These are phyloP conservation scores for Microstroma glucosiphilum DNA, from an alignment of 1,284 basidiomycete genomes.

Conservation along the genomic window DNA sequence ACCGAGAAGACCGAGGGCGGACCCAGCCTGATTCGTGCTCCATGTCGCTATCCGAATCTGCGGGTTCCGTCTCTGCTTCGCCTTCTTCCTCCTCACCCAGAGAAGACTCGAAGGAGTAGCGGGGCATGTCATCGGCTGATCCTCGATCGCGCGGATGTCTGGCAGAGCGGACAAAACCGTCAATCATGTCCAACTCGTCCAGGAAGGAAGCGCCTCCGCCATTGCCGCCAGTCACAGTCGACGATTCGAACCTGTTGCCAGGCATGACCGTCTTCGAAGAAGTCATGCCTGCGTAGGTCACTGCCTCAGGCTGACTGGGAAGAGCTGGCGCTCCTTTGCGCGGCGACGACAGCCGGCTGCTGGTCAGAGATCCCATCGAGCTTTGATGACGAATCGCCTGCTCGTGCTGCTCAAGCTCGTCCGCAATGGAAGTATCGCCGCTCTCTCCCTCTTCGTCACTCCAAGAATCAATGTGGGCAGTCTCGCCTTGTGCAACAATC, in stretches of 20 bases:
- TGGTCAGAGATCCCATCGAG: neutral
- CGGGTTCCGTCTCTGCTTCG: constrained; percentile 1
- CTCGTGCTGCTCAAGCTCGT: neutral
- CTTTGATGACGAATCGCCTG: too few relatives aligned
- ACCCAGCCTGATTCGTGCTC: constrained; percentile 5
- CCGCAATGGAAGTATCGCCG: neutral
- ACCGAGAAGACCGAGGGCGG: neutral
- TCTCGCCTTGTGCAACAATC: too few relatives aligned
- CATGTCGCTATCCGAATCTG: constrained; percentile 4
- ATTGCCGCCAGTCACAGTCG: neutral
- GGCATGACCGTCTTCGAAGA: neutral
- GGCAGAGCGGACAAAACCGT: constrained; percentile 11
- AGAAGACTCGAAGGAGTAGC: constrained; percentile 5
- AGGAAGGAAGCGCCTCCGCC: constrained; percentile 14
- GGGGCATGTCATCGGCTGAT: neutral
- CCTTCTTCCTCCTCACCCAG: too few relatives aligned
- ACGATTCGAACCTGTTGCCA: neutral
- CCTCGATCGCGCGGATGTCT: neutral
- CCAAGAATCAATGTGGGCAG: too few relatives aligned
- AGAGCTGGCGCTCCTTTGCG: neutral
- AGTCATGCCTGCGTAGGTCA: neutral
- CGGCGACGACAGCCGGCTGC: neutral
- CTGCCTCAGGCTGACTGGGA: neutral
- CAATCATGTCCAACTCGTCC: constrained; percentile 17
- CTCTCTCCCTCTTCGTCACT: neutral